Base-by-base conservation (phyloP, 2,329 filamentous ascomycete genomes). In the Epichloe aotearoae region DNA sequence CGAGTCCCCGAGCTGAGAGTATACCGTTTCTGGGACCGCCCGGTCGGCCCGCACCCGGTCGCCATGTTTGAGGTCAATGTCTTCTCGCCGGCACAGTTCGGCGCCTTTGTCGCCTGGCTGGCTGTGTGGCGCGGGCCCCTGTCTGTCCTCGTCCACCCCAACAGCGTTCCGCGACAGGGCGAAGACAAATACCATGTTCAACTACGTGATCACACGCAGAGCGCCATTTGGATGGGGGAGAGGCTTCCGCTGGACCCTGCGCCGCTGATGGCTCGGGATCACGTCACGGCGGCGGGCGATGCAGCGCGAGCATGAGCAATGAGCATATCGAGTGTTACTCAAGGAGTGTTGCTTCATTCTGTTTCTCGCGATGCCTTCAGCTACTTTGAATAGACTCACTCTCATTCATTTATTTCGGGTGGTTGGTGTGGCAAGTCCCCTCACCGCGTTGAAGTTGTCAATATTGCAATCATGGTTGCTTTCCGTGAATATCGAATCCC, bases 51-150 rank as follows among this genome's bases (percentile, higher is more conserved):
- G 0, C 89, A 95, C 64, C 83, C 85, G 0, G 66, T 88, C 1
- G 85, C 82, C 49, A 95, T 95, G 88, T 95, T 95, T 60, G 90
- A 96, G 67, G 88, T 95, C 44, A 94, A 94, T 58, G 44, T 95
- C 19, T 88, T 91, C 64, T 88, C 83, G 0, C 90, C 89, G 0
- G 82, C 80, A 3, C 86, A 95, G 64, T 95, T 95, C 61, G 89
- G 89, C 0, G 89, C 90, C 0, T 94, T 95, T 60, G 70, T 96
- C 39, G 77, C 87, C 0, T 95, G 89, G 89, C 70, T 95, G 33
- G 77, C 87, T 33, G 79, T 95, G 52, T 83, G 90, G 67, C 76
- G 89, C 5, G 89, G 89, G 0, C 86, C 87, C 2, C 66, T 95
- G 53, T 89, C 84, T 46, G 88, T 73, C 4, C 70, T 96, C 19